phyloP scores from a whole-genome alignment of 495 filamentous ascomycete species.

The Talaromyces thailandensis region DNA sequence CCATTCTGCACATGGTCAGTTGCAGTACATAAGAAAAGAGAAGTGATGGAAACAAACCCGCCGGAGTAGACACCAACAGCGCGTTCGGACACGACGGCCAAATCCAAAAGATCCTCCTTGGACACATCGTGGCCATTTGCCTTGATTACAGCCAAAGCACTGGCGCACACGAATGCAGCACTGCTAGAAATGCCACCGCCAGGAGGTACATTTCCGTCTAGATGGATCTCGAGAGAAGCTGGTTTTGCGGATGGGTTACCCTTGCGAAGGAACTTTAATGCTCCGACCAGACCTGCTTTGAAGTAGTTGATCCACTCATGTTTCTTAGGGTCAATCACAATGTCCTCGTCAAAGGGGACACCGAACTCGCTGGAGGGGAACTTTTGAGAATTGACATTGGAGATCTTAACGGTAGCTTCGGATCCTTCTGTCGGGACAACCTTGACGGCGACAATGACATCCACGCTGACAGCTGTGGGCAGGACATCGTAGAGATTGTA shows the following conservation, averaged over 20 bases:
- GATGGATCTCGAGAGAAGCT: conserved; percentile 75
- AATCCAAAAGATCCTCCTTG: conserved; percentile 80
- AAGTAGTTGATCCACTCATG: conserved; percentile 99
- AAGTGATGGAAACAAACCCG: conserved; percentile 47
- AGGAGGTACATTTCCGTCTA: conserved; percentile 85
- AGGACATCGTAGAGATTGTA: conserved; percentile 95
- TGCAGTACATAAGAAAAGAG: neutral
- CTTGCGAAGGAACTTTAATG: conserved; percentile 63
- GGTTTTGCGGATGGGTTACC: conserved; percentile 32
- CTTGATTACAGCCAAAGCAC: conserved; percentile 77
- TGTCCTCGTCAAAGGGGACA: conserved; percentile 53
- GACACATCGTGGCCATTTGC: conserved; percentile 80
- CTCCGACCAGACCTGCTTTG: conserved; percentile 79
- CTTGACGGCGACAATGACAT: conserved; percentile 81
- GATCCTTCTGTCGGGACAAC: conserved; percentile 32
- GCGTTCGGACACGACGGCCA: conserved; percentile 89
- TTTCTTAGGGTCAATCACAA: conserved; percentile 73
- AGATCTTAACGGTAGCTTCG: conserved; percentile 50
- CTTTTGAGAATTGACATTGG: conserved; percentile 69
- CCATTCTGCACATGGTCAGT: conserved; percentile 52
- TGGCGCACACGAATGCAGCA: conserved; percentile 88
- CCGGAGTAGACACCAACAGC: conserved; percentile 95
- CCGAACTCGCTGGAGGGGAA: conserved; percentile 72
- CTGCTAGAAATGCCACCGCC: conserved; percentile 90
- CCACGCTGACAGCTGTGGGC: conserved; percentile 88